Base-by-base conservation (phyloP, 2,329 filamentous ascomycete genomes). In the Neophaeococcomyces mojaviensis region DNA sequence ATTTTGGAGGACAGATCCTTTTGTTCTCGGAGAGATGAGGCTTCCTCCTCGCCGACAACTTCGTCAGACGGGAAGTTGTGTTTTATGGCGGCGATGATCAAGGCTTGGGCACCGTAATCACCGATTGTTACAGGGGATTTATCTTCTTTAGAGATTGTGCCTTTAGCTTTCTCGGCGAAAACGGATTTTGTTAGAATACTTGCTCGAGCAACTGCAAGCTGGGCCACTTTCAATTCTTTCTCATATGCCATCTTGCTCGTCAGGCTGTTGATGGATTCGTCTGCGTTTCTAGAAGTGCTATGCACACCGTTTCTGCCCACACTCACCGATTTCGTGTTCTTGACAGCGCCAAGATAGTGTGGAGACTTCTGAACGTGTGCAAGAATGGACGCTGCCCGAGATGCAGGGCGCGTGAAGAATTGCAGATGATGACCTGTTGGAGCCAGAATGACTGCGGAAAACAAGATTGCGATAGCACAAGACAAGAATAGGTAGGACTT, bases 81-180 rank as follows among this genome's bases (percentile, higher is more conserved):
- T 67, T 83, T 82, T 56, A 98, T 82, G 22, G 90, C 90, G 47
- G 82, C 77, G 61, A 97, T 95, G 68, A 98, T 95, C 55, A 98
- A 79, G 26, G 92, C 89, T 72, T 98, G 92, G 31, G 92, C 94
- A 61, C 92, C 92, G 66, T 95, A 97, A 71, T 98, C 92, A 64
- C 90, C 92, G 59, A 97, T 92, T 15, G 92, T 98, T 59, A 98
- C 92, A 55, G 92, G 92, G 8, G 89, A 95, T 64, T 87, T 88
- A 74, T 98, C 92, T 67, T 87, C 84, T 72, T 98, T 98, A 64
- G 84, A 85, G 42, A 95, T 76, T 37, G 92, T 96, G 58, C 90
- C 90, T 71, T 97, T 97, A 59, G 88, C 84, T 68, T 90, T 92
- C 58, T 90, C 85, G 69, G 88, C 74, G 72, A 86, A 86, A 62